Evolutionary conservation across 257 asterid genomes (phyloP).

Genomic region (Solanum ossicruentum): DNA sequence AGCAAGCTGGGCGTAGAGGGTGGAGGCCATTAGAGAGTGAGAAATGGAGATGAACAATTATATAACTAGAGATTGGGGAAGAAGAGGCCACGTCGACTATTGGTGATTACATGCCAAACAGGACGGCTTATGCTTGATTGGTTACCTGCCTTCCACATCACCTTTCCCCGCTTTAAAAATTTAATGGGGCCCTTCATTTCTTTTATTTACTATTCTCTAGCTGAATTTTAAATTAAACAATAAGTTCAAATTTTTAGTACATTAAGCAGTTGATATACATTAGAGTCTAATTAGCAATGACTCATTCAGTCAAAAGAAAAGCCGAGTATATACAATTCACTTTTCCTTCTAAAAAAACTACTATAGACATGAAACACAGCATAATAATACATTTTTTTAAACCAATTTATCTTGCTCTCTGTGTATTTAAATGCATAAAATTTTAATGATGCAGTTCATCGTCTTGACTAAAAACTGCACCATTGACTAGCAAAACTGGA

Average conservation of each 20-base stretch:
- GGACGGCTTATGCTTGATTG: not conserved
- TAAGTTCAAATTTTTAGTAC: not conserved
- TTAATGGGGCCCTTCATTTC: not conserved
- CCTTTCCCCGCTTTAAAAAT: not conserved
- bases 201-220: not conserved
- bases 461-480: not conserved
- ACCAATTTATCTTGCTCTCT: not conserved
- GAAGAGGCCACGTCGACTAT: constrained; percentile 31
- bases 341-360: not conserved
- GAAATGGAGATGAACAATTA: not conserved
- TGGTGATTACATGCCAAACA: not conserved
- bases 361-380: not conserved
- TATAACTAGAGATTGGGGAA: constrained; percentile 1
- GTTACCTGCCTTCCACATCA: constrained; percentile 5
- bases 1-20: not conserved
- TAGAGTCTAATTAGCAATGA: not conserved
- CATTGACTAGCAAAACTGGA: not conserved
- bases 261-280: not conserved
- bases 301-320: not conserved
- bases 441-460: not conserved
- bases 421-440: not conserved
- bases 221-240: not conserved
- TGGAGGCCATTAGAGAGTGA: not conserved
- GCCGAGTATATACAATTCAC: not conserved
- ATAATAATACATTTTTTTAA: not conserved